A percentile compares a stretch with the other conserved stretches of the same genome.
These are phyloP conservation scores for Hydnomerulius pinastri DNA, from an alignment of 768 basidiomycete species.

Conservation along the genomic window DNA sequence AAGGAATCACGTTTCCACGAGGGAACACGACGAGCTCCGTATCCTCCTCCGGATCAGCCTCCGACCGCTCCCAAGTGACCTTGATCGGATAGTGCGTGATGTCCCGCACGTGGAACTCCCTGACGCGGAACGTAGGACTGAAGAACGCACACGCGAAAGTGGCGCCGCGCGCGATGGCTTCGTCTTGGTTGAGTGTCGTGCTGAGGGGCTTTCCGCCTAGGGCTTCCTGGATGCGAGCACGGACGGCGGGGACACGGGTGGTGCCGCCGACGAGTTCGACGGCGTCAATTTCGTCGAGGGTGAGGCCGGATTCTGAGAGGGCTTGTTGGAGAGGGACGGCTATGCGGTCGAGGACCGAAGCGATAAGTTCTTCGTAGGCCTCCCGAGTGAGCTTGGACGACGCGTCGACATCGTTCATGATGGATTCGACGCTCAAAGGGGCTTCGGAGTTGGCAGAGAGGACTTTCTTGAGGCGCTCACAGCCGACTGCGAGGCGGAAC, in stretches of 20 bases:
- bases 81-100: constrained; percentile 88
- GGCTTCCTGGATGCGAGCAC: constrained; percentile 78
- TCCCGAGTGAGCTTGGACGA: constrained; percentile 84
- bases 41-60: constrained; percentile 82
- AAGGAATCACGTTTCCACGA: constrained; percentile 80
- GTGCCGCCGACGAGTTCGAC: constrained; percentile 93
- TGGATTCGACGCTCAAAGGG: constrained; percentile 89
- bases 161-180: constrained; percentile 93
- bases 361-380: constrained; percentile 76
- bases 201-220: constrained; percentile 84
- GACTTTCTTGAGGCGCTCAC: constrained; percentile 95
- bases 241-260: constrained; percentile 92
- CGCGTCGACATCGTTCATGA: constrained; percentile 96
- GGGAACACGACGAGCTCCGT: constrained; percentile 92
- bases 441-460: constrained; percentile 92
- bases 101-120: constrained; percentile 90
- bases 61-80: constrained; percentile 79
- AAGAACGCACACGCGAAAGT: constrained; percentile 98
- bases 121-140: constrained; percentile 96
- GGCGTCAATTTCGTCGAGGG: constrained; percentile 82
- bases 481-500: constrained; percentile 86
- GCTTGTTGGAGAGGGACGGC: constrained; percentile 74
- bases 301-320: constrained; percentile 76
- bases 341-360: constrained; percentile 76
- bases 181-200: constrained; percentile 96